A percentile compares a stretch with the other conserved stretches of the same genome.
Evolutionary conservation across 495 filamentous ascomycete species (phyloP).

Genomic region (Aspergillus hancockii): DNA sequence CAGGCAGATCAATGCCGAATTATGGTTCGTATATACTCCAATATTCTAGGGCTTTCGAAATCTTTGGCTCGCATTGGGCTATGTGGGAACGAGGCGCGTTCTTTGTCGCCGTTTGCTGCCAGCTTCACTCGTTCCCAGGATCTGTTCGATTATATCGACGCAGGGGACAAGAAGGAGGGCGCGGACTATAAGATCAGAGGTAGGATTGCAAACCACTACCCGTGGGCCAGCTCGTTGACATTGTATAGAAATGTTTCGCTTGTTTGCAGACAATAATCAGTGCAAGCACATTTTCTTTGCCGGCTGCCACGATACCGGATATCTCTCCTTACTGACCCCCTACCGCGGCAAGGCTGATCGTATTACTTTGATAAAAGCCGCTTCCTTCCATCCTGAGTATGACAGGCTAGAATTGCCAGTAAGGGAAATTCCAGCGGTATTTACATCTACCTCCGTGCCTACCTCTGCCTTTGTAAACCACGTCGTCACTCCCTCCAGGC

Average conservation of each 20-base stretch:
- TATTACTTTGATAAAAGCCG: conserved; percentile 55
- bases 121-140: conserved; percentile 61
- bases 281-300: conserved; percentile 70
- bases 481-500: conserved; percentile 16
- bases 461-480: conserved; percentile 27
- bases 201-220: conserved; percentile 21
- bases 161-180: conserved; percentile 61
- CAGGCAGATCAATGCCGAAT: conserved; percentile 56
- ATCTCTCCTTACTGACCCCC: conserved; percentile 56
- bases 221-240: not conserved
- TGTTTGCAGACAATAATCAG: conserved; percentile 59
- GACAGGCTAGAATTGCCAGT: conserved; percentile 38
- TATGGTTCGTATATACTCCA: conserved; percentile 63
- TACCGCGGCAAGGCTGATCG: conserved; percentile 46
- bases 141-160: conserved; percentile 63
- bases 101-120: conserved; percentile 54
- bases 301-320: conserved; percentile 62
- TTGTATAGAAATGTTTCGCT: conserved; percentile 51
- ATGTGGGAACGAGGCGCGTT: conserved; percentile 51
- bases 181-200: conserved; percentile 61
- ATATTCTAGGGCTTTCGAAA: conserved; percentile 55
- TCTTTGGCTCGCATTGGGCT: conserved; percentile 49
- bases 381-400: conserved; percentile 40
- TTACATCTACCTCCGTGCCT: conserved; percentile 38
- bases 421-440: conserved; percentile 45